Conservation (phyloP, 192 early-diverging fungal genomes). For the Podila horticola region DNA sequence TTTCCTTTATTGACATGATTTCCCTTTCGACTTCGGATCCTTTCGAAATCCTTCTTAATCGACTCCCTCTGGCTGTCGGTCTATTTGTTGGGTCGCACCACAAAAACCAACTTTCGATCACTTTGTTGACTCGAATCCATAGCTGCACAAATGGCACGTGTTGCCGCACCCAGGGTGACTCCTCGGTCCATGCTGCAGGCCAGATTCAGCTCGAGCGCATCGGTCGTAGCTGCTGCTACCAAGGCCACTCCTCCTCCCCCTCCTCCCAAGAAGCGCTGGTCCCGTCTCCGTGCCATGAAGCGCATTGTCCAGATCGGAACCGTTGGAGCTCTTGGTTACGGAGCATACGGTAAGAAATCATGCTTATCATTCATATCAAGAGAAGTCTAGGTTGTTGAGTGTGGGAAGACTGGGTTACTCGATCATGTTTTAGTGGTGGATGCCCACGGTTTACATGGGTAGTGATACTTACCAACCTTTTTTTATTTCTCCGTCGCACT, state of each 20-base stretch:
- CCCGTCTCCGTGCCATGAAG: slow-evolving; percentile 49
- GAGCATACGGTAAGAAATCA: slow-evolving; percentile 38
- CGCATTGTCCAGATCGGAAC: slow-evolving; percentile 45
- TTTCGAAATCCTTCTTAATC: too few species aligned
- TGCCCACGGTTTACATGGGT: too few species aligned
- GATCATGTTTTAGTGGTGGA: too few species aligned
- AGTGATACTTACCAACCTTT: background rate
- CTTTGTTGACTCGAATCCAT: background rate
- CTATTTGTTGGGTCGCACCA: background rate
- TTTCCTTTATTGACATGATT: background rate
- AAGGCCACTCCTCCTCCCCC: slow-evolving; percentile 3
- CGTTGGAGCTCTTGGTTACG: slow-evolving; percentile 43
- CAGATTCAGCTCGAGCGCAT: slow-evolving; percentile 45
- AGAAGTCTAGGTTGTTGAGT: background rate
- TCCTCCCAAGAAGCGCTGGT: slow-evolving; percentile 49
- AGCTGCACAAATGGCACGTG: slow-evolving; percentile 47
- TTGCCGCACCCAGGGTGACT: slow-evolving; percentile 23
- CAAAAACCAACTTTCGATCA: background rate
- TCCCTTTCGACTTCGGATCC: too few species aligned
- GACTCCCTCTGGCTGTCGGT: background rate
- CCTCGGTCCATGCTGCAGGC: slow-evolving; percentile 13
- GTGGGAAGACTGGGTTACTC: background rate
- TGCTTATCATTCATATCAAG: background rate
- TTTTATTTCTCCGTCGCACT: background rate
- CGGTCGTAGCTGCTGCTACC: slow-evolving; percentile 20